These are phyloP conservation scores for Gymnopilus dilepis DNA, from an alignment of 768 basidiomycete species.

Conservation along the genomic window DNA sequence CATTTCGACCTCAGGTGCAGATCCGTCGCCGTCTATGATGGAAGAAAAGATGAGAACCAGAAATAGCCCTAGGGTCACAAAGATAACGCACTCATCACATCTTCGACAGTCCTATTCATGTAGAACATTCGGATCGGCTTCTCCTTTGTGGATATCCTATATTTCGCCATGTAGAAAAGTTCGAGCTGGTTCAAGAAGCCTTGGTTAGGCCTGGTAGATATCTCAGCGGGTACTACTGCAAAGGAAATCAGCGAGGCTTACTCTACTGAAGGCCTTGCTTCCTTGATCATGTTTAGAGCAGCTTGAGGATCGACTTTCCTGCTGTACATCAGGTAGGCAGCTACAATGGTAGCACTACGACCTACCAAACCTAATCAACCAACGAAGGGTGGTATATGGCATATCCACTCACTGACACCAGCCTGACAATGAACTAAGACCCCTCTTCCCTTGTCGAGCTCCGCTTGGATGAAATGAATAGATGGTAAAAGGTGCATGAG, in stretches of 20 bases:
- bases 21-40: slow-evolving; percentile 73
- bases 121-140: slow-evolving; percentile 83
- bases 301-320: slow-evolving; percentile 56
- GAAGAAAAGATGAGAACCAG: slow-evolving; percentile 22
- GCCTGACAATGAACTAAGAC: slow-evolving; percentile 92
- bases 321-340: slow-evolving; percentile 88
- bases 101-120: slow-evolving; percentile 72
- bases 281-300: slow-evolving; percentile 72
- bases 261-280: slow-evolving; percentile 73
- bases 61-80: slow-evolving; percentile 11
- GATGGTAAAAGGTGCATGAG: slow-evolving; percentile 78
- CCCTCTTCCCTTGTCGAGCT: slow-evolving; percentile 74
- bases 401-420: slow-evolving; percentile 70
- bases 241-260: slow-evolving; percentile 39
- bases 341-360: slow-evolving; percentile 83
- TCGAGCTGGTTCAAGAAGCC: slow-evolving; percentile 84
- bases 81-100: slow-evolving; percentile 74
- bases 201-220: slow-evolving; percentile 72
- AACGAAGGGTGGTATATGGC: background rate
- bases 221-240: slow-evolving; percentile 1
- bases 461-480: slow-evolving; percentile 83
- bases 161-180: slow-evolving; percentile 76
- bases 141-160: slow-evolving; percentile 67
- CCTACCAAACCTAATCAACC: slow-evolving; percentile 45
- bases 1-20: slow-evolving; percentile 67